Percentiles rank a stretch among this genome's conserved stretches.
phyloP scores from a whole-genome alignment of 345 rosid genomes.

The Heritiera littoralis region DNA sequence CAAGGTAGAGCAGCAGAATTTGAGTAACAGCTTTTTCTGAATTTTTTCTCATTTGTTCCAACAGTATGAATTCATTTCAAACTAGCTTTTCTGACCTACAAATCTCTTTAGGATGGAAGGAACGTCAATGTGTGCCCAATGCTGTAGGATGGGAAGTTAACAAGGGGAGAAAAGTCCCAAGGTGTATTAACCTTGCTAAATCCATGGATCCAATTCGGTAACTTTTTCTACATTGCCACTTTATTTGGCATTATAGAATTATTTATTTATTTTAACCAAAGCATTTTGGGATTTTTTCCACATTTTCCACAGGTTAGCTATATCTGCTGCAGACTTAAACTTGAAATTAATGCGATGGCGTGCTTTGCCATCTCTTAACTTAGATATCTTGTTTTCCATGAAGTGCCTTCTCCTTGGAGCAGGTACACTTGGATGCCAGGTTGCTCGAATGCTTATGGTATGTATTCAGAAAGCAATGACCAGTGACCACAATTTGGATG shows the following conservation, averaged over 20 bases:
- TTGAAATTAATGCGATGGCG: slow-evolving; percentile 96
- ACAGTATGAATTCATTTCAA: slow-evolving; percentile 5
- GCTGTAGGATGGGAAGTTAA: slow-evolving; percentile 90
- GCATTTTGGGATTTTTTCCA: slow-evolving; percentile 7
- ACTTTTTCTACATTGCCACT: slow-evolving; percentile 12
- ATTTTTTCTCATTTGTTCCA: slow-evolving; percentile 7
- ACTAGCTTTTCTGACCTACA: slow-evolving; percentile 13
- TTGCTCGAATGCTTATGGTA: slow-evolving; percentile 94
- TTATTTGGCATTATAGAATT: slow-evolving; percentile 9
- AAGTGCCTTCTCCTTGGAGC: slow-evolving; percentile 99
- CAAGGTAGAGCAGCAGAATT: slow-evolving; percentile 58
- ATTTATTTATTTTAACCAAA: slow-evolving; percentile 20
- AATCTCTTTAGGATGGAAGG: slow-evolving; percentile 49
- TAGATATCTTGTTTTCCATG: slow-evolving; percentile 57
- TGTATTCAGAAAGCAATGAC: slow-evolving; percentile 20
- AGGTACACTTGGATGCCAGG: slow-evolving; percentile 96
- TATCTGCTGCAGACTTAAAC: slow-evolving; percentile 92
- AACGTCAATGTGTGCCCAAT: slow-evolving; percentile 47
- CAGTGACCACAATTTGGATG: not conserved
- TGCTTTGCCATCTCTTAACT: slow-evolving; percentile 82
- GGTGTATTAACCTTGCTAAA: slow-evolving; percentile 77
- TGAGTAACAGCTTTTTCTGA: slow-evolving; percentile 35
- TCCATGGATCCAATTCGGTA: slow-evolving; percentile 95
- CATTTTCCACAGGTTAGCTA: slow-evolving; percentile 59
- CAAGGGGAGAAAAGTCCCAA: slow-evolving; percentile 56